These are phyloP conservation scores for Maudiozyma humilis DNA, from an alignment of 1,139 yeast species.

Conservation along the genomic window DNA sequence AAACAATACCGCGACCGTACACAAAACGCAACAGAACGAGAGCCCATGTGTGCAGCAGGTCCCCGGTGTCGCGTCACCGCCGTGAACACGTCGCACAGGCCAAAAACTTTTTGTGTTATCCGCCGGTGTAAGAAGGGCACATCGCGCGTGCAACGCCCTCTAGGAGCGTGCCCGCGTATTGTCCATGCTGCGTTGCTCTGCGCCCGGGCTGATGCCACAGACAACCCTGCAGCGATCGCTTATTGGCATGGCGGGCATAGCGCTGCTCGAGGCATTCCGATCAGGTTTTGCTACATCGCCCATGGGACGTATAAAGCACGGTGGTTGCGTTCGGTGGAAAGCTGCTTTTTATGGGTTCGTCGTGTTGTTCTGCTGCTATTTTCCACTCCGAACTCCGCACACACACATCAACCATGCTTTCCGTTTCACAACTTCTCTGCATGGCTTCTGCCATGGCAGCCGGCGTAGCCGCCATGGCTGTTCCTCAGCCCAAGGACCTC, in stretches of 20 bases:
- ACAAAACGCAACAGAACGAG: no score
- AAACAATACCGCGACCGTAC: background rate
- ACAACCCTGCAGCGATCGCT: background rate
- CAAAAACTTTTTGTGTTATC: no score
- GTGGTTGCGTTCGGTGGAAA: no score
- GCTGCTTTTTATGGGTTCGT: no score
- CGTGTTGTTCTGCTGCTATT: no score
- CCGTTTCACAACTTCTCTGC: background rate
- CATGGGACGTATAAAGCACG: no score
- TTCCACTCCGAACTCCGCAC: no score
- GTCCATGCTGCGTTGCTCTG: background rate
- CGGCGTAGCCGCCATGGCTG: constrained; percentile 13
- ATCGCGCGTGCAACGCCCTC: background rate
- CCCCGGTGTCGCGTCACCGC: background rate
- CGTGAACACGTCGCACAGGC: background rate
- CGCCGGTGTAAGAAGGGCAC: background rate
- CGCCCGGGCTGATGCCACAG: background rate
- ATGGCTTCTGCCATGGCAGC: constrained; percentile 2
- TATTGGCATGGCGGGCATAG: background rate
- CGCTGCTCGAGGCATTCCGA: background rate
- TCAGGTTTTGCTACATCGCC: no score
- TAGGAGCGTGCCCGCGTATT: background rate
- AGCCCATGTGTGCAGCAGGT: no score
- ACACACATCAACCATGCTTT: no score
- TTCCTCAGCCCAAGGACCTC: constrained; percentile 16